Base-by-base conservation (phyloP, 352 stramenopile genomes). In the Thalassiosira ordinaria region DNA sequence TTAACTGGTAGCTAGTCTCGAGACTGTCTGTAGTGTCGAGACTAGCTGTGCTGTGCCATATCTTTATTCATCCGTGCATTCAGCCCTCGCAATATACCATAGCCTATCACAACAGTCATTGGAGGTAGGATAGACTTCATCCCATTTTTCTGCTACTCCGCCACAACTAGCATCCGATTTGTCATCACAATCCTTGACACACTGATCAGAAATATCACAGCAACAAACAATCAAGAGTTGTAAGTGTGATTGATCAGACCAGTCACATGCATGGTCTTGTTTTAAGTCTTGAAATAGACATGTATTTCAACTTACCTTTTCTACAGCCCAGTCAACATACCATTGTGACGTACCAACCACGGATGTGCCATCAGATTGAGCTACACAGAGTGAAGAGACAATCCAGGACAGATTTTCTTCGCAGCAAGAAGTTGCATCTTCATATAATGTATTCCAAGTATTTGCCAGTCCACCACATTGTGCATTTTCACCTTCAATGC, bases 181-280 rank as follows among this genome's bases (percentile, higher is more conserved):
- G 35, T 37, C 22, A 1, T 39, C 16, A 37, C 61, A 70, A 57
- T 70, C 61, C 33, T 70, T 70, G 3, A 70, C 61, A 57, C 61
- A 70, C 33, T 52, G 44, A 20, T 16, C 6, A 52, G 18, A 11
- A 41, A n/a, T n/a, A 46, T 14, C 37, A 46, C 14, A 7, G 44
- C 44, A 52, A 24, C 18, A 22, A 3, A 52, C 44, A 52, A 52
- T 7, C 5, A 20, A 52, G 18, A 22, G 16, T 5, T 24, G 6
- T 7, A n/a, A 18, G 44, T 22, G 3, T 22, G 18, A 52, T 52
- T 18, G 44, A 22, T 20, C 18, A 14, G 37, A 14, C 37, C 7
- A 14, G 7, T 46, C 7, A 46, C 37, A 7, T 7, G 37, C 14
- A 14, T 46, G 37, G 14, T 7, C 7, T 46, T 46, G 37, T 14